These are phyloP conservation scores for Iberis pinnata DNA, from an alignment of 345 rosid species.

Conservation along the genomic window DNA sequence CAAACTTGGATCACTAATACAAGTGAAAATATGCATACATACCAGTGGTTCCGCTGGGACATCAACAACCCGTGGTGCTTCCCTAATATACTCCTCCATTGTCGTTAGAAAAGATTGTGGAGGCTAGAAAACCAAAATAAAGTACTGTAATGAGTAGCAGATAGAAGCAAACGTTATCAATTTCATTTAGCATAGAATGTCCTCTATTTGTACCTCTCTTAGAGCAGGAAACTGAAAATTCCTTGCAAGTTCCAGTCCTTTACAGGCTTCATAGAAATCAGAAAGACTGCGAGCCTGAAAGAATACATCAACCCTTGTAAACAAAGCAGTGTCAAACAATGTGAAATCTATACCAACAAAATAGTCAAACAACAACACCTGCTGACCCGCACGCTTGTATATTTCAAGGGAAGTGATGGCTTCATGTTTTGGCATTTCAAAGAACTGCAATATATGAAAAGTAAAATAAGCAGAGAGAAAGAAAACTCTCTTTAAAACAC, in stretches of 20 bases:
- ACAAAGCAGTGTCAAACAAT: too few species aligned
- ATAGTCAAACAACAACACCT: neutral
- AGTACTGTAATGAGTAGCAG: too few species aligned
- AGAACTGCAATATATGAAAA: neutral
- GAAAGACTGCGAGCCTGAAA: neutral
- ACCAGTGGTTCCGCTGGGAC: neutral
- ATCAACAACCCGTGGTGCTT: neutral
- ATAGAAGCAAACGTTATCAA: neutral
- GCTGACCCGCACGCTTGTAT: neutral
- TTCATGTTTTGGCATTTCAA: neutral
- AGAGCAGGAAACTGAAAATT: conserved; percentile 57
- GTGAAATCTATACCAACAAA: neutral
- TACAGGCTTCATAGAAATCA: neutral
- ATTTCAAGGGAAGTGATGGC: neutral
- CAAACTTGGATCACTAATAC: neutral
- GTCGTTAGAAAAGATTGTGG: neutral
- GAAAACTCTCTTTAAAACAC: too few species aligned
- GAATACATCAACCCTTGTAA: neutral
- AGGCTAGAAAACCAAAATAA: neutral
- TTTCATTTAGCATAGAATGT: neutral
- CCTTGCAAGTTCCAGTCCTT: conserved; percentile 22
- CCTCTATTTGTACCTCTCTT: neutral
- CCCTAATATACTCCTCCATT: neutral
- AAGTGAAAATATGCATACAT: neutral
- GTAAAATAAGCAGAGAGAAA: neutral